Base-by-base conservation (phyloP, 441 rosid genomes). In the Gossypium trilobum region DNA sequence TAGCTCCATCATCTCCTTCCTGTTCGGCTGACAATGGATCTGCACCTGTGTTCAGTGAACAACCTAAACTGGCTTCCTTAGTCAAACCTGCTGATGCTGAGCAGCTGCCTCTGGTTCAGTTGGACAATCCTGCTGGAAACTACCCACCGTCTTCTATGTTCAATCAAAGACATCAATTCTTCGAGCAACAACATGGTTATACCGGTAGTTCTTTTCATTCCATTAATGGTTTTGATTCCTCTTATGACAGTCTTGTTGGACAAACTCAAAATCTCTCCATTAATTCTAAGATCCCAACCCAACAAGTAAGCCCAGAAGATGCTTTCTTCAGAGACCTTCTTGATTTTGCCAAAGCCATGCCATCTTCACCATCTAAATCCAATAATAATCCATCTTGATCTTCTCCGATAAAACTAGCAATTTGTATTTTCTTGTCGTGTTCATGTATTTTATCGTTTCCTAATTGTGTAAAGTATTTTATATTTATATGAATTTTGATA, bases 271-370 rank as follows among this genome's bases (percentile, higher is more conserved):
- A 79, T 68, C 83, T 92, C 14, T 86, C 94, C 23, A 87, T 92
- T 65, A 84, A 83, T 76, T 77, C 91, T 0, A 62, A 89, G 1
- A 42, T 85, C 33, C 88, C 84, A 10, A 71, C 86, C 61, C 88
- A 86, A 74, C 86, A 88, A 74, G 87, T 81, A 4, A 92, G 90
- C 78, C 93, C 89, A 44, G 96, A 95, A 78, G 99, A 95, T 81
- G 89, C 86, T 50, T 91, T 95, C 60, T 92, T 95, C 85, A 89
- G 89, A 80, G 97, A 95, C 80, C 83, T 92, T 48, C 83, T 95
- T 68, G 97, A 95, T 80, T 95, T 95, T 77, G 93, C 97, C 0
- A 92, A 87, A 84, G 85, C 94, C 78, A 92, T 91, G 85, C 82
- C 97, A 11, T 85, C 96, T 0, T 80, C 93, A 16, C 68, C 91